phyloP scores from a whole-genome alignment of 139 green algal genomes.

The Micromonas pusilla region DNA sequence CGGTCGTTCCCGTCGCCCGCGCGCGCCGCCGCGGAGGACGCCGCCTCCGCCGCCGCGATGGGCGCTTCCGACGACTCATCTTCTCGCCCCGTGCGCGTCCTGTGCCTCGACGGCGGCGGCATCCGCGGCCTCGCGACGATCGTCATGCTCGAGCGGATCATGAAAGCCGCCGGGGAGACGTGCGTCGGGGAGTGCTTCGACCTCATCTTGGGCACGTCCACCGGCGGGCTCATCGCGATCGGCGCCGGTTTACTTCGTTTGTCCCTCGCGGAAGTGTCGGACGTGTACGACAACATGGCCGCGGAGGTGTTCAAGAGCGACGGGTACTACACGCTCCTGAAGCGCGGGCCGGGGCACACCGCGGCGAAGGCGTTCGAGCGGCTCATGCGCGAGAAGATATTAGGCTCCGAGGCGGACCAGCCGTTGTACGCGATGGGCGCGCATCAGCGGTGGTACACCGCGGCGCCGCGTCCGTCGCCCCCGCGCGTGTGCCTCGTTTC shows the following conservation, averaged over 20 bases:
- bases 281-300: slow-evolving; percentile 8
- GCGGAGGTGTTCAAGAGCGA: slow-evolving; percentile 10
- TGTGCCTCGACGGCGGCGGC: slow-evolving; percentile 89
- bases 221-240: slow-evolving; percentile 77
- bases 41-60: background rate
- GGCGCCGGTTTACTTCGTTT: slow-evolving; percentile 27
- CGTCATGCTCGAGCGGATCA: slow-evolving; percentile 61
- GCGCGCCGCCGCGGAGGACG: background rate
- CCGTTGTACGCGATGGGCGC: background rate
- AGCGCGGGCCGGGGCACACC: background rate
- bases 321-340: background rate
- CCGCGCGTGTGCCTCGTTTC: slow-evolving; percentile 12
- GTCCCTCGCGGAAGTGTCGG: background rate
- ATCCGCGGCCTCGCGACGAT: slow-evolving; percentile 81
- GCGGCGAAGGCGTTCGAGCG: background rate
- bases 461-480: background rate
- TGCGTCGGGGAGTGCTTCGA: slow-evolving; percentile 79
- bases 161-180: slow-evolving; percentile 47
- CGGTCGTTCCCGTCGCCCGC: background rate
- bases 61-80: background rate
- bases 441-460: slow-evolving; percentile 11
- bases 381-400: background rate
- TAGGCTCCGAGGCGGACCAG: background rate
- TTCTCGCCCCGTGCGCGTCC: slow-evolving; percentile 56
- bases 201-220: slow-evolving; percentile 67